phyloP scores from a whole-genome alignment of 805 yeast species.

The Sugiyamaella valdiviana region DNA sequence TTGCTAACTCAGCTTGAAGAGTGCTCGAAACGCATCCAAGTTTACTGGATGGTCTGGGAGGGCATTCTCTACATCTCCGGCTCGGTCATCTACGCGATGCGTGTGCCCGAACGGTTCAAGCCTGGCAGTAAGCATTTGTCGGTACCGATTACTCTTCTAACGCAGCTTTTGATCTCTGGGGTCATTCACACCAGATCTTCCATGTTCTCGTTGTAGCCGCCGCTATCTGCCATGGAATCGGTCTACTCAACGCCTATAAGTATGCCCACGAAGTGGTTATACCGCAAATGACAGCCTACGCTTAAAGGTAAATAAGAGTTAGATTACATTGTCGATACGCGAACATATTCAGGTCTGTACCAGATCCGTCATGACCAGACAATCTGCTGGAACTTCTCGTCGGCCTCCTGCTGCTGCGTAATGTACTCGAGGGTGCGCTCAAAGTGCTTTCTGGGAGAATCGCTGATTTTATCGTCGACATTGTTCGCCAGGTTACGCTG shows the following conservation, averaged over 20 bases:
- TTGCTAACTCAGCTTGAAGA: slow-evolving; percentile 25
- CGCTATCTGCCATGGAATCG: slow-evolving; percentile 65
- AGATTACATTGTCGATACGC: neutral
- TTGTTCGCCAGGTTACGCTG: slow-evolving; percentile 32
- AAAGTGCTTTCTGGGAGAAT: slow-evolving; percentile 49
- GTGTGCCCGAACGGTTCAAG: slow-evolving; percentile 66
- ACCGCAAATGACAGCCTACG: neutral
- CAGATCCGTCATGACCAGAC: slow-evolving; percentile 17
- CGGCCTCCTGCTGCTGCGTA: slow-evolving; percentile 58
- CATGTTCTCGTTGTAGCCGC: slow-evolving; percentile 74
- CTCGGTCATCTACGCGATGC: slow-evolving; percentile 67
- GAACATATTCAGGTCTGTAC: slow-evolving; percentile 2
- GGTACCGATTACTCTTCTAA: neutral
- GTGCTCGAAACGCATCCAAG: slow-evolving; percentile 46
- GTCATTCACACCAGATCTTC: slow-evolving; percentile 82
- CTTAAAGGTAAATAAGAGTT: neutral
- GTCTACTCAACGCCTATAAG: slow-evolving; percentile 51
- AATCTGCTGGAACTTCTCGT: slow-evolving; percentile 59
- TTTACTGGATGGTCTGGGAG: slow-evolving; percentile 60
- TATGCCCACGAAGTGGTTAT: slow-evolving; percentile 10
- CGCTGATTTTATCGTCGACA: slow-evolving; percentile 30
- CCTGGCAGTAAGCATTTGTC: slow-evolving; percentile 42
- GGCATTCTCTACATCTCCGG: slow-evolving; percentile 73
- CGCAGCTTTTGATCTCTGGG: slow-evolving; percentile 54
- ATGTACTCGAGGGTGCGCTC: slow-evolving; percentile 69